phyloP scores from a whole-genome alignment of 495 filamentous ascomycete species.

The Margaritispora aquatica region DNA sequence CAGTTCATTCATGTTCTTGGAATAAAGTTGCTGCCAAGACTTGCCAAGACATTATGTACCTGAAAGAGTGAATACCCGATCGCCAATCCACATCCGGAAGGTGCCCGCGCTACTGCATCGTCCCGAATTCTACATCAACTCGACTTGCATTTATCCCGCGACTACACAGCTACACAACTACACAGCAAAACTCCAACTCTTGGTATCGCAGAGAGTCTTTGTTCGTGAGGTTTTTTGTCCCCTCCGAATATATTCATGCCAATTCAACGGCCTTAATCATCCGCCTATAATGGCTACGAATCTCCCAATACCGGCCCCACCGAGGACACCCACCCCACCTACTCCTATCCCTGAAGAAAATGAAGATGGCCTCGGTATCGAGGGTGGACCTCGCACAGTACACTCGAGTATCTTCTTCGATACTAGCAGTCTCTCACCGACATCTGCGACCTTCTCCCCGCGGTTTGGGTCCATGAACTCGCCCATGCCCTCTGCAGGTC shows the following conservation, averaged over 20 bases:
- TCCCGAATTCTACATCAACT: conserved; percentile 6
- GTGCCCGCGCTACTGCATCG: conserved; percentile 11
- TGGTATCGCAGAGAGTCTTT: not conserved
- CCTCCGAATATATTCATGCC: not conserved
- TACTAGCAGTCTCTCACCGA: conserved; percentile 58
- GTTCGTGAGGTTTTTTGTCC: not conserved
- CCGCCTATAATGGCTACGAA: conserved; percentile 49
- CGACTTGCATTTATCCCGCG: not conserved
- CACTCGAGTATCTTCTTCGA: conserved; percentile 42
- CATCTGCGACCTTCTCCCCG: conserved; percentile 45
- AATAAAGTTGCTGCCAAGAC: conserved; percentile 7
- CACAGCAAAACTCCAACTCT: too few relatives aligned
- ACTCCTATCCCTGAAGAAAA: conserved; percentile 42
- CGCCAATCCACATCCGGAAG: not conserved
- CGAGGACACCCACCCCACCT: conserved; percentile 64
- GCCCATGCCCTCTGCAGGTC: conserved; percentile 20
- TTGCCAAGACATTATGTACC: conserved; percentile 1
- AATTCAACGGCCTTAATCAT: conserved; percentile 12
- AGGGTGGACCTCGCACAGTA: conserved; percentile 26
- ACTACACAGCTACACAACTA: too few relatives aligned
- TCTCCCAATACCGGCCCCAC: conserved; percentile 57
- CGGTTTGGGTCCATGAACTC: conserved; percentile 30
- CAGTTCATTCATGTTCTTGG: not conserved
- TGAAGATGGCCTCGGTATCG: conserved; percentile 30
- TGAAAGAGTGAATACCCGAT: not conserved